Conservation (phyloP, 257 asterid genomes). For the Nicotiana benthamiana region DNA sequence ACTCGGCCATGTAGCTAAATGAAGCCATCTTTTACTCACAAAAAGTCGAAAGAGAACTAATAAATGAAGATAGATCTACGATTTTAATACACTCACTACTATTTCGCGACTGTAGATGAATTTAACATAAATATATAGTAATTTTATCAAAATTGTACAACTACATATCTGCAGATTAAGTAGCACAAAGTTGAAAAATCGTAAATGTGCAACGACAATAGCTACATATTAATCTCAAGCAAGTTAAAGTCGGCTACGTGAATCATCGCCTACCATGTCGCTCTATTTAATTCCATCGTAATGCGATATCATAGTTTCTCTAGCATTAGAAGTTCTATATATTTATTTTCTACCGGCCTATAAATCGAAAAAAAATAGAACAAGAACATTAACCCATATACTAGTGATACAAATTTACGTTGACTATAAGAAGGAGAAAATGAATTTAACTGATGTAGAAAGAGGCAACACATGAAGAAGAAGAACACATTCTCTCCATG, state of each 20-base stretch:
- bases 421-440: slow-evolving; percentile 23
- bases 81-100: neutral
- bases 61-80: neutral
- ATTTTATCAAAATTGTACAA: neutral
- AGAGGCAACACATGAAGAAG: slow-evolving; percentile 13
- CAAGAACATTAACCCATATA: slow-evolving; percentile 7
- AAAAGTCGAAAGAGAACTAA: neutral
- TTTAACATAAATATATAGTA: neutral
- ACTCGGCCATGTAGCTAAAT: neutral
- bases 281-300: neutral
- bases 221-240: neutral
- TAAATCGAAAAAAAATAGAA: neutral
- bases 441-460: neutral
- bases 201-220: neutral
- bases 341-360: neutral
- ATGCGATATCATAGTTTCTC: neutral
- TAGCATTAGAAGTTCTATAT: neutral
- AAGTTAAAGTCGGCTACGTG: neutral
- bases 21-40: neutral
- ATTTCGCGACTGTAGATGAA: neutral
- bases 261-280: neutral
- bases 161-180: neutral
- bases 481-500: slow-evolving; percentile 67
- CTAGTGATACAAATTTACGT: slow-evolving; percentile 2
- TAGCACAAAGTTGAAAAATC: neutral